Percentiles rank a stretch among this genome's conserved stretches.
Evolutionary conservation across 139 green algal species (phyloP).

Genomic region (Eudorina sp.): DNA sequence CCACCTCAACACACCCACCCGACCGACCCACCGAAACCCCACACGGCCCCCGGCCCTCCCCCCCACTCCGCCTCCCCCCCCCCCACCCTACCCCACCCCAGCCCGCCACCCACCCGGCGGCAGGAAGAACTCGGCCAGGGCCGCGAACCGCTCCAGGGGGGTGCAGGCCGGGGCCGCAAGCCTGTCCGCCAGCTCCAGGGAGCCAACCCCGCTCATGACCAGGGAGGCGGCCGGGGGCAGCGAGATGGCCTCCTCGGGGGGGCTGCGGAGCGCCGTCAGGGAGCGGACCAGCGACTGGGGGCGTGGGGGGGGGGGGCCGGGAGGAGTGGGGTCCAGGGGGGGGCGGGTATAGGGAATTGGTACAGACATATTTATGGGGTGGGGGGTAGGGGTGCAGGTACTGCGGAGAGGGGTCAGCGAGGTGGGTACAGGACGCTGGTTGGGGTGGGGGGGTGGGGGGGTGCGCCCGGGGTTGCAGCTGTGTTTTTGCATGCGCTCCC

Average conservation of each 20-base stretch:
- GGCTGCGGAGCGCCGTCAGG: background rate
- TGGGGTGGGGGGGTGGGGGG: too few species aligned
- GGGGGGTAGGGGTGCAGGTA: too few species aligned
- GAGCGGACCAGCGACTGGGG: slow-evolving; percentile 20
- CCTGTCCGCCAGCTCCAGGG: slow-evolving; percentile 17
- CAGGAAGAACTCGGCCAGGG: slow-evolving; percentile 35
- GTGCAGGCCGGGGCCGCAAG: background rate
- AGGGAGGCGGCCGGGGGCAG: background rate
- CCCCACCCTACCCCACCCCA: too few species aligned
- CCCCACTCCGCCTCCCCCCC: too few species aligned
- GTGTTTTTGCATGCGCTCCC: too few species aligned
- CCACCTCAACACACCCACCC: background rate
- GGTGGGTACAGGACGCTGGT: too few species aligned
- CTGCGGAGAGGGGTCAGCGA: too few species aligned
- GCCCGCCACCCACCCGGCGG: slow-evolving; percentile 8
- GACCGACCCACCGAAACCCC: too few species aligned
- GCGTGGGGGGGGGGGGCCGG: background rate
- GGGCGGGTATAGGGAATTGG: too few species aligned
- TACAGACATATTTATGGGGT: too few species aligned
- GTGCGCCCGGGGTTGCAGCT: too few species aligned
- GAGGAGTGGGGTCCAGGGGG: background rate
- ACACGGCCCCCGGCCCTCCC: too few species aligned
- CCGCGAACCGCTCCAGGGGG: slow-evolving; percentile 6
- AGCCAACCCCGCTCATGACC: background rate
- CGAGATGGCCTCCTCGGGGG: background rate